A percentile compares a stretch with the other conserved stretches of the same genome.
Conservation (phyloP, 305 asterid genomes). For the Lippia alba region DNA sequence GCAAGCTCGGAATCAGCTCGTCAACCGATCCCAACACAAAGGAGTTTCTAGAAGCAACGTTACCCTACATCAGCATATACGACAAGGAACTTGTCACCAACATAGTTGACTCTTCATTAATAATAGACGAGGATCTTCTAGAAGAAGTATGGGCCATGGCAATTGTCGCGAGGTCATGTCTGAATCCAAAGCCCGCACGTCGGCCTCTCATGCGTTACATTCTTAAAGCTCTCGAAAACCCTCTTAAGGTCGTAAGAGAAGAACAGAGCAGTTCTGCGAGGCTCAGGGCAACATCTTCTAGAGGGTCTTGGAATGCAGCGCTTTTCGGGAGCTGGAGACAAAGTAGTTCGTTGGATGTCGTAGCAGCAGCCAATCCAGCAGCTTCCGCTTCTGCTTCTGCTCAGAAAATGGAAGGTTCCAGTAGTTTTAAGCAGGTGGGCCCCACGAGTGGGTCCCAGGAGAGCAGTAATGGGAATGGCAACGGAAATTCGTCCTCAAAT, state of each 20-base stretch:
- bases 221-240: constrained; percentile 90
- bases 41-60: constrained; percentile 71
- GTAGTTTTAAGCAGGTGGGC: constrained; percentile 62
- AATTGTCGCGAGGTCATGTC: constrained; percentile 59
- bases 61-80: constrained; percentile 72
- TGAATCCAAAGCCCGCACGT: constrained; percentile 49
- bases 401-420: constrained; percentile 52
- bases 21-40: constrained; percentile 57
- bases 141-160: constrained; percentile 71
- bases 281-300: constrained; percentile 77
- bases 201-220: constrained; percentile 69
- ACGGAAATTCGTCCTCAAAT: constrained; percentile 58
- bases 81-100: constrained; percentile 85
- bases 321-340: constrained; percentile 90
- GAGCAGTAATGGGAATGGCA: constrained; percentile 53
- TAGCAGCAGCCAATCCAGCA: constrained; percentile 32
- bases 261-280: constrained; percentile 69
- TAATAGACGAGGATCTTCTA: constrained; percentile 65
- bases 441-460: constrained; percentile 62
- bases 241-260: constrained; percentile 85
- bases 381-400: constrained; percentile 32
- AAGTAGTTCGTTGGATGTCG: constrained; percentile 74
- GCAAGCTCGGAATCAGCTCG: constrained; percentile 85
- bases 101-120: constrained; percentile 78
- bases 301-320: constrained; percentile 89